Base-by-base conservation (phyloP, 202 grass and related monocot species). In the Musa balbisiana region DNA sequence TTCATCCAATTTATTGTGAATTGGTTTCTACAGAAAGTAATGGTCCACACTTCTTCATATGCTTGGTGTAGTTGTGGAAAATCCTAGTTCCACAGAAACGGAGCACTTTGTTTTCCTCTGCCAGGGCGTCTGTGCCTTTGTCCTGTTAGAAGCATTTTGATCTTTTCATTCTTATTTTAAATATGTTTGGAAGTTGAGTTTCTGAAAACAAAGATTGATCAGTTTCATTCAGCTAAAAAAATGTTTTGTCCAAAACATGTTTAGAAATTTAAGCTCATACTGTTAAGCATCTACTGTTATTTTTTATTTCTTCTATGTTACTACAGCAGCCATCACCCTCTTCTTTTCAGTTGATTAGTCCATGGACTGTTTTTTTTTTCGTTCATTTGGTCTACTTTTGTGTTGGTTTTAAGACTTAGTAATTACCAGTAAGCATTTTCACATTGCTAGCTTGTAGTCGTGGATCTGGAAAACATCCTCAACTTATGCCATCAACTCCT, bases 401-500 rank as follows among this genome's bases (percentile, higher is more conserved):
- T 62, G n/a, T 62, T 16, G n/a, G 56, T 62, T 33, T 33, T 33
- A 33, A 14, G 1, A 62, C 3, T 33, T 33, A 33, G 29, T 33
- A 20, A 62, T 62, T 17, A 62, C n/a, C 56, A 62, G 5, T 62
- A n/a, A 6, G 8, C 4, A 14, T 56, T 17, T 55, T 51, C 15
- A 49, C 13, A 29, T 26, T 24, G 27, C 25, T 81, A 94, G 90
- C 95, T 90, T 92, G 62, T 83, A 94, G 89, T 79, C 87, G 87
- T 78, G 89, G 96, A 83, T 89, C 96, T 73, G 96, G 96, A 67
- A 99, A 99, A 76, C 96, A 95, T 67, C 96, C 96, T 69, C 96
- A 99, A 76, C 89, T 99, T 78, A 99, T 99, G 96, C 96, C 96
- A 52, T 95, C 96, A 67, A 99, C 95, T 62, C 96, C 96, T n/a